These are phyloP conservation scores for Lagenaria siceraria DNA, from an alignment of 306 rosid genomes.

Conservation along the genomic window DNA sequence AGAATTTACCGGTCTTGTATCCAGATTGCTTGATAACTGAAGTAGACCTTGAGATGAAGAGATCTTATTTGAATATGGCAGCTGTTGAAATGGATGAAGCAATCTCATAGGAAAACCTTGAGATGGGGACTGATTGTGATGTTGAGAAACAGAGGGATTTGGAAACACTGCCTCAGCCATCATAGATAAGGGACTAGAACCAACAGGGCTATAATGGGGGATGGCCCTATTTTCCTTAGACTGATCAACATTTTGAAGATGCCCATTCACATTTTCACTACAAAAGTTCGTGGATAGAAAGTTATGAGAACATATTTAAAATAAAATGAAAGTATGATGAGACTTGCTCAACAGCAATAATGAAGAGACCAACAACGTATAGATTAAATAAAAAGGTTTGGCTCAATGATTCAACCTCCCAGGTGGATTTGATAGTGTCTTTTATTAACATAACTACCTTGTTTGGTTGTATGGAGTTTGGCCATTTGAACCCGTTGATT, in stretches of 20 bases:
- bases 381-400: not conserved
- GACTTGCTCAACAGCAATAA: not conserved
- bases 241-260: slow-evolving; percentile 33
- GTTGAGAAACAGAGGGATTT: slow-evolving; percentile 18
- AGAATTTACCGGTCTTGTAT: slow-evolving; percentile 17
- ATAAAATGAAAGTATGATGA: not conserved
- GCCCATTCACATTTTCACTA: slow-evolving; percentile 33
- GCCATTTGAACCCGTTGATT: slow-evolving; percentile 18
- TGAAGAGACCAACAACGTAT: not conserved
- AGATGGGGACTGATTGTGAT: slow-evolving; percentile 20
- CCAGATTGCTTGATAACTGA: slow-evolving; percentile 19
- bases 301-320: not conserved
- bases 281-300: slow-evolving; percentile 7
- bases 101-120: slow-evolving; percentile 34
- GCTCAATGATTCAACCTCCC: not conserved
- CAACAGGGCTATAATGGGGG: slow-evolving; percentile 17
- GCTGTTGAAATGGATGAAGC: slow-evolving; percentile 27
- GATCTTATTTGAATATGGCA: slow-evolving; percentile 16
- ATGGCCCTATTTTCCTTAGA: slow-evolving; percentile 18
- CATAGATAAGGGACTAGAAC: slow-evolving; percentile 19
- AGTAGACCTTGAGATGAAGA: slow-evolving; percentile 21
- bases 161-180: slow-evolving; percentile 14
- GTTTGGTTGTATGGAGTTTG: slow-evolving; percentile 12
- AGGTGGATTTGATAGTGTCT: not conserved
- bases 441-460: slow-evolving; percentile 21